Evolutionary conservation across 768 basidiomycete species (phyloP).

Genomic region (Tephrocybe sp.): DNA sequence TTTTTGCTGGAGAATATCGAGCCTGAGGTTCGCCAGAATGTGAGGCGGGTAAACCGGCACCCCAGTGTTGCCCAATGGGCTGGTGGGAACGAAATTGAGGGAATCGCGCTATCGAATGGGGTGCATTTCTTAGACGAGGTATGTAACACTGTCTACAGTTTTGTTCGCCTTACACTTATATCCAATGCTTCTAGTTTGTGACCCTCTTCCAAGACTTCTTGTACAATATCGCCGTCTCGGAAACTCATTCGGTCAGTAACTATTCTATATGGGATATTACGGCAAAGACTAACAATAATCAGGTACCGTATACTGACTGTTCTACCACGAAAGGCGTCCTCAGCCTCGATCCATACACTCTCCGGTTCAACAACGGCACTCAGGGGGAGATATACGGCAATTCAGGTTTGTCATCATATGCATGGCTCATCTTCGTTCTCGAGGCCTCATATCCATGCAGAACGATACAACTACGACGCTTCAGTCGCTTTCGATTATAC

Average conservation of each 20-base stretch:
- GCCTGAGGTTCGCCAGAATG: slow-evolving; percentile 58
- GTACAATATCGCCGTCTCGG: slow-evolving; percentile 44
- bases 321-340: slow-evolving; percentile 59
- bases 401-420: slow-evolving; percentile 31
- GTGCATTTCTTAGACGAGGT: slow-evolving; percentile 52
- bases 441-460: slow-evolving; percentile 27
- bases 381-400: slow-evolving; percentile 57
- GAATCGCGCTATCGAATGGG: slow-evolving; percentile 46
- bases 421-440: neutral
- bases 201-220: slow-evolving; percentile 54
- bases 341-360: slow-evolving; percentile 54
- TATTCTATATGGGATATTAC: too few relatives aligned
- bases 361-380: slow-evolving; percentile 51
- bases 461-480: slow-evolving; percentile 59
- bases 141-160: too few relatives aligned
- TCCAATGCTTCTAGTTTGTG: slow-evolving; percentile 38
- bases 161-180: too few relatives aligned
- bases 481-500: slow-evolving; percentile 51
- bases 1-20: slow-evolving; percentile 52
- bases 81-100: slow-evolving; percentile 62
- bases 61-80: slow-evolving; percentile 63
- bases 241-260: slow-evolving; percentile 45
- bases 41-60: slow-evolving; percentile 53
- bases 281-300: too few relatives aligned
- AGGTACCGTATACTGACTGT: slow-evolving; percentile 62